phyloP scores from a whole-genome alignment of 805 yeast genomes.

The Candida oleophila region DNA sequence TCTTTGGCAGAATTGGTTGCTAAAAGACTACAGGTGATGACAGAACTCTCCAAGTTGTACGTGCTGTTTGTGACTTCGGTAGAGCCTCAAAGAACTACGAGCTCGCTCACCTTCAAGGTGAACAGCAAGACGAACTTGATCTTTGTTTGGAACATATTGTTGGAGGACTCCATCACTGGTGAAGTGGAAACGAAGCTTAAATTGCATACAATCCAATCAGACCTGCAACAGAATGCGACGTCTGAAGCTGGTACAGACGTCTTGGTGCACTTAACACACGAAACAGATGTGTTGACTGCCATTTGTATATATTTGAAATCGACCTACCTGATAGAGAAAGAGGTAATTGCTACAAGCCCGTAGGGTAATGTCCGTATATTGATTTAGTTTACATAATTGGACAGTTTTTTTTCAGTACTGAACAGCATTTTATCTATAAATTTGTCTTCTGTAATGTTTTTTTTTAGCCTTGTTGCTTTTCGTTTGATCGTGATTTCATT shows the following conservation, averaged over 20 bases:
- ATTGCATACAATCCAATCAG: slow-evolving; percentile 2
- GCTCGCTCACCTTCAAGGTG: background rate
- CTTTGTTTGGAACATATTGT: slow-evolving; percentile 22
- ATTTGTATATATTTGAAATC: background rate
- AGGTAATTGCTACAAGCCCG: background rate
- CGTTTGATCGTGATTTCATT: too few relatives aligned
- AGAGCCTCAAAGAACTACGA: background rate
- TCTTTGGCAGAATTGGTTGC: slow-evolving; percentile 26
- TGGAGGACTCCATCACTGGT: slow-evolving; percentile 19
- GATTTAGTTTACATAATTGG: background rate
- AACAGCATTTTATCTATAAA: too few relatives aligned
- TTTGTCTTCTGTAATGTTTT: too few relatives aligned
- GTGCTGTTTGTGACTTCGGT: background rate
- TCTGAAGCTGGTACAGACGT: slow-evolving; percentile 2
- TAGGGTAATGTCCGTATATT: background rate
- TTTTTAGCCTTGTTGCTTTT: background rate
- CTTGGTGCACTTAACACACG: slow-evolving; percentile 9
- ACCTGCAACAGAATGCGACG: background rate
- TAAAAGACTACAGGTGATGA: slow-evolving; percentile 14
- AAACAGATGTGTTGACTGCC: slow-evolving; percentile 2
- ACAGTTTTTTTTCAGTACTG: background rate
- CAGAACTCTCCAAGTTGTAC: background rate
- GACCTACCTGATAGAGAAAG: background rate
- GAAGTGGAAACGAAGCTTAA: slow-evolving; percentile 22
- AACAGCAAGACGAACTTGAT: background rate